Evolutionary conservation across 2,329 filamentous ascomycete genomes (phyloP), one percentile per base, ranked within the genome.

Genomic region (Gnomoniopsis smithogilvyi): DNA sequence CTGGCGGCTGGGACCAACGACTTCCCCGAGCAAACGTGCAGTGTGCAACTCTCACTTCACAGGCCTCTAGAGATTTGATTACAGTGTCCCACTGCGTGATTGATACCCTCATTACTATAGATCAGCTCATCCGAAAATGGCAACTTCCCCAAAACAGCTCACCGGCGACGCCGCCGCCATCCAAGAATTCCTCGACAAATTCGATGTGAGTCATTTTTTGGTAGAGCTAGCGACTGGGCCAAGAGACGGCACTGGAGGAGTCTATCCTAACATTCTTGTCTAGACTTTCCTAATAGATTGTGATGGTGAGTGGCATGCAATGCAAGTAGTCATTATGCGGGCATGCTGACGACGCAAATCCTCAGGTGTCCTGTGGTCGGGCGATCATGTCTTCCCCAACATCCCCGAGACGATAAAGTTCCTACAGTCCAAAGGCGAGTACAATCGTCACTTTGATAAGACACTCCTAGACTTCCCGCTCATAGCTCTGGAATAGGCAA

Each of bases 271-370:
- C 59, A 19, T 61, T 60, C 56, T 51, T 59, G 14, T n/a, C n/a
- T 66, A 96, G 92, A 87, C 91, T 38, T 98, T 99, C 70, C 80
- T 99, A 14, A 91, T 99, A 69, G 95, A 99, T 73, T 99, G 95
- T 76, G 95, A 99, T 85, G 95, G 94, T 96, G 79, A 68, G 80
- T 70, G 34, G 54, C 60, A 51, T 63, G 38, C 24, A 12, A 17
- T 17, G 11, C 22, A 34, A 6, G 45, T n/a, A 12, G n/a, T 24
- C 15, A 33, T 33, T 22, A 26, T 4, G 21, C 22, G 1, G 7
- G 4, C 11, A 15, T 48, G 8, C 47, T 58, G 22, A 54, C 65
- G 70, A 38, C 69, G n/a, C n/a, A n/a, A n/a, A 36, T 8, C 30
- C 6, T 4, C 52, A 96, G 93, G 94, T 70, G 95, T 99, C 41